Base-by-base conservation (phyloP, 2,329 filamentous ascomycete genomes). In the Sporothrix pallida region DNA sequence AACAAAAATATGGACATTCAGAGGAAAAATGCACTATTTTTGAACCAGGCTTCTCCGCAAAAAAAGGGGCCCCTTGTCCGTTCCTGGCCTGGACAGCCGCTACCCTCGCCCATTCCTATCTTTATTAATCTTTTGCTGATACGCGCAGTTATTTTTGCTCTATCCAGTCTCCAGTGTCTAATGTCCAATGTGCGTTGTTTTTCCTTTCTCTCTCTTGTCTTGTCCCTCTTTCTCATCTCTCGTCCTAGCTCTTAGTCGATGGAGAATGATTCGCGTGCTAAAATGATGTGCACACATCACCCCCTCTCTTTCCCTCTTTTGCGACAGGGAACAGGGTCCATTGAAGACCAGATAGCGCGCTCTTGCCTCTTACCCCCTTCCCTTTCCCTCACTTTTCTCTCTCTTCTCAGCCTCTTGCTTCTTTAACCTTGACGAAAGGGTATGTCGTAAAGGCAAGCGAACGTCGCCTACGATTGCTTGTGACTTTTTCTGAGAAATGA, bases 1-100 rank as follows among this genome's bases (percentile, higher is more conserved):
- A 23, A 46, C 62, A 46, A 31, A 42, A 62, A n/a, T 15, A 44
- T 10, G 31, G 31, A 37, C 31, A 37, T 37, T 37, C 31, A 8
- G 12, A 37, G 13, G 2, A 31, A 42, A 63, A 20, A n/a, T 63
- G 58, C 58, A 65, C 62, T 65, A 48, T 58, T 70, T 52, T 44
- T 58, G 46, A 42, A 46, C 68, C 68, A 70, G 68, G 68, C 52
- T 70, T 70, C 68, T 70, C 68, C 68, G 68, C 68, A 71, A 71
- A 71, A 71, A 50, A 70, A 54, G 48, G 65, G 48, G 26, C 26
- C 65, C 26, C 23, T 42, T 42, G 65, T 69, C 23, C 58, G 17
- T 17, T 44, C 56, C 56, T 60, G 26, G 56, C 56, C 26, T 60
- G 56, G 56, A 10, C 48, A 50, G 48, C 56, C 56, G 26, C 26